Evolutionary conservation across 495 filamentous ascomycete genomes (phyloP), one percentile per base, ranked within the genome.

Genomic region (Neurospora hispaniola): DNA sequence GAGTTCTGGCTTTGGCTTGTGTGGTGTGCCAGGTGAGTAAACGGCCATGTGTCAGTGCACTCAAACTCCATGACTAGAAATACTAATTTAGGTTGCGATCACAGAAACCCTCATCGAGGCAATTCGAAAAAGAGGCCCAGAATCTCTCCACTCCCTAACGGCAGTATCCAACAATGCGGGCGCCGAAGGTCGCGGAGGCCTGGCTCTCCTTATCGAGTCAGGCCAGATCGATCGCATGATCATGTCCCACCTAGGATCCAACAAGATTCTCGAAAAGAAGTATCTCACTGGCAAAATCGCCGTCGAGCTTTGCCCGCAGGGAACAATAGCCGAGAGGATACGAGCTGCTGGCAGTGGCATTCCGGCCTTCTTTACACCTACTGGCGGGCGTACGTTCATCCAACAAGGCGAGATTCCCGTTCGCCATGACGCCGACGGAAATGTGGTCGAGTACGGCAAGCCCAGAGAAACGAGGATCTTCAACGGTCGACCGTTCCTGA

Each of bases 141-240:
- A 81, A 4, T 79, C 78, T n/a, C 80, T 87, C 4, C 84, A 85
- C 72, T 80, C 82, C 8, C 82, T 91, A 16, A 90, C 89, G 2
- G 88, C 86, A 43, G 89, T 90, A 41, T 90, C 88, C 69, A 91
- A 91, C 79, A 90, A 90, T 78, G 89, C 88, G 27, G 89, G 89
- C 40, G 81, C 85, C 9, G 86, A 85, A 48, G 82, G 84, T 35
- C 80, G 84, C n/a, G 89, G 85, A 9, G 89, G 88, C 7, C 80
- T 89, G 1, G 84, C 87, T 35, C 79, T 85, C 4, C 81, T 89
- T 41, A 85, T 88, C 6, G 75, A 84, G 75, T 79, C 84, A 72
- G 85, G 87, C 18, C 89, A 90, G 73, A 81, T 91, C 71, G 81
- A 84, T 72, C 84, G 86, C 74, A 85, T 90, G 78, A 87, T 90